Conservation (phyloP, 139 green algal genomes). For the Eudorina sp. region DNA sequence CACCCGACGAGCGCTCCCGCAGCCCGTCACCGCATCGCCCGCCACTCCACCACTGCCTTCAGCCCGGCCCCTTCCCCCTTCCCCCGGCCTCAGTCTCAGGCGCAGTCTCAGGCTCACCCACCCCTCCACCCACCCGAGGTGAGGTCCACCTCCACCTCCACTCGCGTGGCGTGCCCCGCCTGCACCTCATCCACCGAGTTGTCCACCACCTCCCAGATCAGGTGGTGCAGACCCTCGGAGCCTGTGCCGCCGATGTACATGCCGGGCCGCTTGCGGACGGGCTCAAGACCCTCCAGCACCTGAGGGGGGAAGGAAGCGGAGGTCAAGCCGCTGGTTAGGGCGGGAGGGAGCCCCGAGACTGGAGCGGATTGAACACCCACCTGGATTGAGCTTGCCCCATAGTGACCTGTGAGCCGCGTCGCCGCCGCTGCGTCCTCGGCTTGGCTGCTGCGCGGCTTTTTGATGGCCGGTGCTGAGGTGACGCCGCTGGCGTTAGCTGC, state of each 20-base stretch:
- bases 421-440: background rate
- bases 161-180: slow-evolving; percentile 79
- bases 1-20: too few relatives aligned
- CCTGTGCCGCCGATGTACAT: slow-evolving; percentile 99
- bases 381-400: slow-evolving; percentile 45
- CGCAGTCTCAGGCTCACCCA: background rate
- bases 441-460: background rate
- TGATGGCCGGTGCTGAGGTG: background rate
- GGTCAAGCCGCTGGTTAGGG: background rate
- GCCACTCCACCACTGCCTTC: background rate
- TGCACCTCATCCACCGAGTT: slow-evolving; percentile 96
- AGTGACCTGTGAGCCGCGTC: slow-evolving; percentile 29
- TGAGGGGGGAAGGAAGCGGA: slow-evolving; percentile 41
- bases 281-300: slow-evolving; percentile 98
- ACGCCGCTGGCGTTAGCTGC: background rate
- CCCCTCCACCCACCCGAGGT: slow-evolving; percentile 47
- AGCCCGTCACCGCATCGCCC: too few relatives aligned
- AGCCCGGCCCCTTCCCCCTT: background rate
- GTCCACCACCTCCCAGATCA: slow-evolving; percentile 98
- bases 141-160: slow-evolving; percentile 78
- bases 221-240: slow-evolving; percentile 92
- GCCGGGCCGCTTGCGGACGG: slow-evolving; percentile 96
- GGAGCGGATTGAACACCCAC: too few relatives aligned
- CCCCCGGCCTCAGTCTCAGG: background rate
- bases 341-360: too few relatives aligned